Evolutionary conservation across 2,329 filamentous ascomycete species (phyloP), one percentile per base, ranked within the genome.

Genomic region (Claviceps humidiphila): DNA sequence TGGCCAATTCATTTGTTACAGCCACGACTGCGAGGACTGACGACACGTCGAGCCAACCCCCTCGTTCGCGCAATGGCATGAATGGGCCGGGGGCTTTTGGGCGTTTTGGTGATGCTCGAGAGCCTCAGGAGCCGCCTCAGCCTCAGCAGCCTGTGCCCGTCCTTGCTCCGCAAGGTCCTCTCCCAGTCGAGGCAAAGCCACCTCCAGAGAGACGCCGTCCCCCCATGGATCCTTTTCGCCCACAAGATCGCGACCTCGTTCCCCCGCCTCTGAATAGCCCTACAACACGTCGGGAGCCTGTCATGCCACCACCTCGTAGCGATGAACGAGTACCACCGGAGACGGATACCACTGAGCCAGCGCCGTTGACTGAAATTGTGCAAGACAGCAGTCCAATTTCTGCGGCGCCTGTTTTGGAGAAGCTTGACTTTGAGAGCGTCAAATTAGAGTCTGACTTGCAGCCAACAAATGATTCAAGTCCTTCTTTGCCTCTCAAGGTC

Each of bases 151-250:
- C 47, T 37, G n/a, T 45, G 13, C 51, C 53, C n/a, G 26, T 16
- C 22, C 24, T 24, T 8, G n/a, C 45, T 47, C 11, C 30, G 1
- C 43, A 42, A 47, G 47, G 22, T 16, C 51, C 53, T 42, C 47
- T 51, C 14, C 52, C 55, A 17, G 53, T 54, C 37, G 56, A 63
- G 7, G 74, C 74, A 39, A 68, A 75, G 22, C 71, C 71, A 38
- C 74, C 78, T 1, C 83, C 83, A 0, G 81, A 85, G 58, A 73
- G 83, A 55, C 81, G 76, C 63, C 71, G 83, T 48, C 83, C 83
- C 2, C 80, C 82, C 0, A 84, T 87, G 80, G 77, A 83, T 54
- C 74, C 77, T 7, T 65, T 75, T 6, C 70, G 77, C 37, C 76
- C 77, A 7, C 70, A 73, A 49, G 73, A 81, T 57, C 73, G 72